These are phyloP conservation scores for Nothomitra cinnamomea DNA, from an alignment of 2,329 filamentous ascomycete species.

Conservation along the genomic window DNA sequence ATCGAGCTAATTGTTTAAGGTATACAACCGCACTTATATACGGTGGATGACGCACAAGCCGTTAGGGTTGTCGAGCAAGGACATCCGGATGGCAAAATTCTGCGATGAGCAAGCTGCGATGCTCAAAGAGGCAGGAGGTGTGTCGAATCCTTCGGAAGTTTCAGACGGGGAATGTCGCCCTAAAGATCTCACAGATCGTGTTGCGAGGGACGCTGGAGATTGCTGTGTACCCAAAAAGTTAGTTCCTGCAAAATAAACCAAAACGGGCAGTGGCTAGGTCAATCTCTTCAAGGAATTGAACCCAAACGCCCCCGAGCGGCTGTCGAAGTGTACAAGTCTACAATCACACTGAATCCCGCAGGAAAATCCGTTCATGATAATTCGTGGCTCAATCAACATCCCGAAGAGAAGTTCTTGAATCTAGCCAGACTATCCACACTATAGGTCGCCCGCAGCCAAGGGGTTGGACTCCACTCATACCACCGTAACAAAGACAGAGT, in stretches of 20 bases:
- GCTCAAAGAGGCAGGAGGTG: conserved; percentile 33
- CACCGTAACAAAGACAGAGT: too few species aligned
- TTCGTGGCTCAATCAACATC: too few species aligned
- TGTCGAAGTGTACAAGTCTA: too few species aligned
- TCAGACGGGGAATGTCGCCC: not conserved
- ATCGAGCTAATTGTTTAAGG: conserved; percentile 23
- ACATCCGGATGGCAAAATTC: conserved; percentile 41
- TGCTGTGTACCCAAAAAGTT: not conserved
- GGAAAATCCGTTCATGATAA: too few species aligned
- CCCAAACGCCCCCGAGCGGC: too few species aligned
- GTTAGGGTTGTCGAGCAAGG: conserved; percentile 44
- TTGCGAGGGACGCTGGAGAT: not conserved
- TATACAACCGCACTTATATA: conserved; percentile 54
- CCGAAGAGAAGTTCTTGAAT: too few species aligned
- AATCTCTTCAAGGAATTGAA: too few species aligned
- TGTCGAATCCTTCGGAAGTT: conserved; percentile 3
- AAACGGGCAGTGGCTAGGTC: too few species aligned
- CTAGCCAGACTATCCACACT: too few species aligned
- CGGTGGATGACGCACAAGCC: conserved; percentile 59
- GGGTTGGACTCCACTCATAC: too few species aligned
- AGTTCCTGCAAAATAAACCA: not conserved
- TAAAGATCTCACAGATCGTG: not conserved
- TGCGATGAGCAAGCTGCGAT: conserved; percentile 43
- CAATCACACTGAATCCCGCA: too few species aligned
- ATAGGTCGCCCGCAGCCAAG: too few species aligned